Percentiles rank a stretch among this genome's conserved stretches.
Evolutionary conservation across 2,329 filamentous ascomycete genomes (phyloP).

Genomic region (Diaporthe sp.): DNA sequence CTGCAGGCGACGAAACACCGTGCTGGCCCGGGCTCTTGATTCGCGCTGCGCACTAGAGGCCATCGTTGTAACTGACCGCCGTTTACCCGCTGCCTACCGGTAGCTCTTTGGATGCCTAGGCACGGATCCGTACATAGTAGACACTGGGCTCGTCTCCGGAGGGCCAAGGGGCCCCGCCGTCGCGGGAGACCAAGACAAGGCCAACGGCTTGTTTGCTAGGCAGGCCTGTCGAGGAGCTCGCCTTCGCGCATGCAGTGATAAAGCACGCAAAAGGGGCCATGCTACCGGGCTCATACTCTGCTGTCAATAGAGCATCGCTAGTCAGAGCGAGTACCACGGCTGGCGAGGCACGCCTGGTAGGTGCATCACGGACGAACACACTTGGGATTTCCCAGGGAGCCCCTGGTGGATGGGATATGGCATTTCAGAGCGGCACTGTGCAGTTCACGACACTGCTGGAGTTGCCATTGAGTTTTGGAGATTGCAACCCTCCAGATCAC

Average conservation of each 20-base stretch:
- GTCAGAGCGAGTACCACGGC: background rate
- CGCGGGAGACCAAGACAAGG: slow-evolving; percentile 22
- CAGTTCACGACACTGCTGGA: background rate
- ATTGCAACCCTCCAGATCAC: slow-evolving; percentile 1
- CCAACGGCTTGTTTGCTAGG: background rate
- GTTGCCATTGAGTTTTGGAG: slow-evolving; percentile 29
- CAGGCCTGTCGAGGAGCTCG: slow-evolving; percentile 5
- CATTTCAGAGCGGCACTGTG: background rate
- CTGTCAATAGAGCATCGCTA: slow-evolving; percentile 1
- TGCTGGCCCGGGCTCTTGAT: slow-evolving; percentile 29
- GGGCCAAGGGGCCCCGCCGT: slow-evolving; percentile 30
- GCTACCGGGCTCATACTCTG: background rate
- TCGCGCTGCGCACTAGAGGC: slow-evolving; percentile 24
- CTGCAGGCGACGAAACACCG: slow-evolving; percentile 25
- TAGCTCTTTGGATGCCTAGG: background rate
- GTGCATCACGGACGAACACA: background rate
- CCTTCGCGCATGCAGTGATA: background rate
- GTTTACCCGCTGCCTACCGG: slow-evolving; percentile 36
- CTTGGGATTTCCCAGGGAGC: background rate
- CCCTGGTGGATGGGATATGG: background rate
- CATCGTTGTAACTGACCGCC: slow-evolving; percentile 41
- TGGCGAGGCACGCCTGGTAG: background rate
- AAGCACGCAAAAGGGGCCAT: slow-evolving; percentile 24
- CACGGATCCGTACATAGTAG: background rate
- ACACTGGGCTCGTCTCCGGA: background rate